Evolutionary conservation across 192 early-diverging fungal genomes (phyloP).

Genomic region (Coemansia sp.): DNA sequence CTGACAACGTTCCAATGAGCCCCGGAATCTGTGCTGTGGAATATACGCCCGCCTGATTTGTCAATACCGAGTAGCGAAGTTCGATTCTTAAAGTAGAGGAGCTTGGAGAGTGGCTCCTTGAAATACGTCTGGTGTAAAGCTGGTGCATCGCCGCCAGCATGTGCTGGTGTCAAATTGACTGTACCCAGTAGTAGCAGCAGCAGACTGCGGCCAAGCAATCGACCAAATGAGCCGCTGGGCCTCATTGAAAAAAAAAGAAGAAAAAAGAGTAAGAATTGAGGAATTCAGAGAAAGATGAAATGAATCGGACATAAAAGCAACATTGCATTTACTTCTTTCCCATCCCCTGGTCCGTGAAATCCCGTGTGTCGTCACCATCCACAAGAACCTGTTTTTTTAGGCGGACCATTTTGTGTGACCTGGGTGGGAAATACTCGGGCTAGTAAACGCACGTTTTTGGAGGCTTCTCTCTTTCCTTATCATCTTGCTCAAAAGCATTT

Average conservation of each 20-base stretch:
- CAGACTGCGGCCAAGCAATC: conserved; percentile 1
- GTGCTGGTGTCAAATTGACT: neutral
- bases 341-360: neutral
- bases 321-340: neutral
- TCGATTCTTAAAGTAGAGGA: conserved; percentile 50
- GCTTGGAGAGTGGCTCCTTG: conserved; percentile 39
- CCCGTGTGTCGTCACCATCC: neutral
- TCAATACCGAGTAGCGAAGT: conserved; percentile 60
- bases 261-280: conserved; percentile 2
- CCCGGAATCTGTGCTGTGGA: conserved; percentile 69
- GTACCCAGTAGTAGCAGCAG: conserved; percentile 10
- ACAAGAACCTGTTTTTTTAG: neutral
- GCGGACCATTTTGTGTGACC: neutral
- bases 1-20: conserved; percentile 60
- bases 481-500: neutral
- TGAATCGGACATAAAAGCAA: neutral
- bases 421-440: neutral
- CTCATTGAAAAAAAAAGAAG: neutral
- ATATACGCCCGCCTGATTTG: conserved; percentile 52
- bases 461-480: neutral
- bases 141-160: conserved; percentile 22
- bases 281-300: neutral
- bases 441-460: neutral
- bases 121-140: conserved; percentile 43
- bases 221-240: conserved; percentile 10